phyloP scores from a whole-genome alignment of 345 rosid genomes.

The Limnanthes douglasii region DNA sequence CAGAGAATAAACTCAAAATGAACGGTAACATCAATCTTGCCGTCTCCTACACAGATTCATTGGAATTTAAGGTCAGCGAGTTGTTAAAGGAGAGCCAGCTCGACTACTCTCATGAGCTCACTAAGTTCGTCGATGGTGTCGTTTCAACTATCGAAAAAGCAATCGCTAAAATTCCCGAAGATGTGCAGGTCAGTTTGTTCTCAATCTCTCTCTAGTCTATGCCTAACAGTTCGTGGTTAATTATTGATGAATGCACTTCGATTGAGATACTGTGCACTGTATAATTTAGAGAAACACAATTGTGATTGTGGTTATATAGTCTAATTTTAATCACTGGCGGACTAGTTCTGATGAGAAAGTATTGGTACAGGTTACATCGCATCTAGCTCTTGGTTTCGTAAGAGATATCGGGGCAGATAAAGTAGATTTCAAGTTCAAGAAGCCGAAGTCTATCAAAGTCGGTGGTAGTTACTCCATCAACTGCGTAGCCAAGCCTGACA shows the following conservation, averaged over 20 bases:
- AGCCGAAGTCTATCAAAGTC: conserved; percentile 40
- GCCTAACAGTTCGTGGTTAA: too few relatives aligned
- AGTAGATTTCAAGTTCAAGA: conserved; percentile 62
- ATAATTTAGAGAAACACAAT: too few relatives aligned
- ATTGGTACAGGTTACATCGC: conserved; percentile 61
- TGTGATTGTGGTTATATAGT: too few relatives aligned
- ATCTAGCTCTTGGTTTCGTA: conserved; percentile 49
- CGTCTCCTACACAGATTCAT: conserved; percentile 9
- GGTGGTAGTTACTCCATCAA: conserved; percentile 64
- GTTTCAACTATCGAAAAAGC: conserved; percentile 30
- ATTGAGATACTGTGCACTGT: too few relatives aligned
- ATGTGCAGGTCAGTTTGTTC: conserved; percentile 30
- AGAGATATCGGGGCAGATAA: conserved; percentile 69
- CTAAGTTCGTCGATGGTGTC: conserved; percentile 31
- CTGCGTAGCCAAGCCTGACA: conserved; percentile 47
- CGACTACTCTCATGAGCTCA: conserved; percentile 21
- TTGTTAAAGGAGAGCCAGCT: conserved; percentile 43
- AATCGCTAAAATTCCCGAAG: conserved; percentile 29
- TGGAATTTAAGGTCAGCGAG: conserved; percentile 29
- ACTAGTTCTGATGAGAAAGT: too few relatives aligned
- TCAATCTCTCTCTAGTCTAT: not conserved
- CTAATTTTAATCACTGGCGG: too few relatives aligned
- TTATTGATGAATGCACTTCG: too few relatives aligned
- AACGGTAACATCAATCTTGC: not conserved
- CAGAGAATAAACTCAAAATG: not conserved